These are phyloP conservation scores for Grigorovia humatica DNA, from an alignment of 805 yeast genomes.

Conservation along the genomic window DNA sequence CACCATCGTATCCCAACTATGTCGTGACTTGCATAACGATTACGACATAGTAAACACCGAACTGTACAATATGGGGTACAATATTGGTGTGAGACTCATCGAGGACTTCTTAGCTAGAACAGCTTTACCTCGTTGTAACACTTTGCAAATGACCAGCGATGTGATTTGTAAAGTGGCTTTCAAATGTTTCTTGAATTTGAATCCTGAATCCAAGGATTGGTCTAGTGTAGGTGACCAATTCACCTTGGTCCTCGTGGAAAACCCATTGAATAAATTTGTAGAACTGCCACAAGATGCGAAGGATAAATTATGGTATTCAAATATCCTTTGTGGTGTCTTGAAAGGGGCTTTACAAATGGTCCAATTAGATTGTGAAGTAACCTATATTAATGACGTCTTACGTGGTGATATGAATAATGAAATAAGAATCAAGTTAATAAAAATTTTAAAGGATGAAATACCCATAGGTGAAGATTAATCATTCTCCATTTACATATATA, in stretches of 20 bases:
- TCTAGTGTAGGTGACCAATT: slow-evolving; percentile 64
- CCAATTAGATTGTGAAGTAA: slow-evolving; percentile 79
- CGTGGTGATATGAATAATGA: slow-evolving; percentile 81
- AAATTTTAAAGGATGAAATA: slow-evolving; percentile 79
- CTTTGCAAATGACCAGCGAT: slow-evolving; percentile 80
- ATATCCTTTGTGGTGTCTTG: slow-evolving; percentile 78
- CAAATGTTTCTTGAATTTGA: slow-evolving; percentile 74
- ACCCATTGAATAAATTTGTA: slow-evolving; percentile 90
- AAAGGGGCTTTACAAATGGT: slow-evolving; percentile 94
- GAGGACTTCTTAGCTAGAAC: slow-evolving; percentile 90
- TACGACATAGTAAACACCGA: slow-evolving; percentile 73
- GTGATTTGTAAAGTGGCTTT: slow-evolving; percentile 79
- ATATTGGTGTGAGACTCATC: slow-evolving; percentile 80
- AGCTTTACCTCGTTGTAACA: slow-evolving; percentile 70
- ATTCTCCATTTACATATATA: neutral
- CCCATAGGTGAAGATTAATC: slow-evolving; percentile 88
- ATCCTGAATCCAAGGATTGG: slow-evolving; percentile 72
- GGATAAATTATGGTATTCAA: slow-evolving; percentile 84
- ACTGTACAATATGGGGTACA: slow-evolving; percentile 88
- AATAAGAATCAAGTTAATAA: slow-evolving; percentile 57
- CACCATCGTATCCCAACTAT: slow-evolving; percentile 81
- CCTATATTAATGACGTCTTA: slow-evolving; percentile 67
- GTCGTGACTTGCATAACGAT: slow-evolving; percentile 70
- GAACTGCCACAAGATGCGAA: slow-evolving; percentile 78
- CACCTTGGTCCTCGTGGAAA: slow-evolving; percentile 63